phyloP scores from a whole-genome alignment of 2,329 filamentous ascomycete genomes.

The Fusarium nisikadoi region DNA sequence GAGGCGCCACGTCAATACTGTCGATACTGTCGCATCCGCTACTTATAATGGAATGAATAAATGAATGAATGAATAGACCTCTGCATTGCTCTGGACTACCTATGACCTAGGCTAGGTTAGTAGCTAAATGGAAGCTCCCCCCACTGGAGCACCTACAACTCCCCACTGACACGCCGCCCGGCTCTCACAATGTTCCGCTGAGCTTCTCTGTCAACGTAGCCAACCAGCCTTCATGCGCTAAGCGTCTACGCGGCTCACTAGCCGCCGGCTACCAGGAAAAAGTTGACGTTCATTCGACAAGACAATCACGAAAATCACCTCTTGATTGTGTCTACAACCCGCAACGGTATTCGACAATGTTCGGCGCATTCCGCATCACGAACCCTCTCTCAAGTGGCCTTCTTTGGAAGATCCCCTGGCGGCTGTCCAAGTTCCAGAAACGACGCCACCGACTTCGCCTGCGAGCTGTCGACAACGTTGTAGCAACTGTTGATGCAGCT shows the following conservation, averaged over 20 bases:
- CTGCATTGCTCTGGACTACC: not conserved
- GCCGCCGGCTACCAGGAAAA: constrained; percentile 35
- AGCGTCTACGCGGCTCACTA: constrained; percentile 23
- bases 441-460: constrained; percentile 84
- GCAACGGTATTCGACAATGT: constrained; percentile 67
- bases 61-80: not conserved
- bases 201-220: constrained; percentile 9
- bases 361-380: constrained; percentile 83
- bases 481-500: constrained; percentile 83
- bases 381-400: constrained; percentile 82
- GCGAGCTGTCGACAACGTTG: constrained; percentile 86
- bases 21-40: not conserved
- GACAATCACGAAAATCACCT: constrained; percentile 29
- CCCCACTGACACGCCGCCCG: constrained; percentile 14
- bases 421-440: constrained; percentile 92
- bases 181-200: constrained; percentile 46
- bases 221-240: constrained; percentile 23
- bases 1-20: constrained; percentile 4
- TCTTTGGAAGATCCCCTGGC: constrained; percentile 97
- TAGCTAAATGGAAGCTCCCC: constrained; percentile 1
- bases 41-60: not conserved
- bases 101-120: not conserved
- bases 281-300: constrained; percentile 40
- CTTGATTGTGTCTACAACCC: constrained; percentile 12
- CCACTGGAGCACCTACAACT: not conserved